Percentiles rank a stretch among this genome's conserved stretches.
phyloP scores from a whole-genome alignment of 352 stramenopile genomes.

The Phytophthora syringae region DNA sequence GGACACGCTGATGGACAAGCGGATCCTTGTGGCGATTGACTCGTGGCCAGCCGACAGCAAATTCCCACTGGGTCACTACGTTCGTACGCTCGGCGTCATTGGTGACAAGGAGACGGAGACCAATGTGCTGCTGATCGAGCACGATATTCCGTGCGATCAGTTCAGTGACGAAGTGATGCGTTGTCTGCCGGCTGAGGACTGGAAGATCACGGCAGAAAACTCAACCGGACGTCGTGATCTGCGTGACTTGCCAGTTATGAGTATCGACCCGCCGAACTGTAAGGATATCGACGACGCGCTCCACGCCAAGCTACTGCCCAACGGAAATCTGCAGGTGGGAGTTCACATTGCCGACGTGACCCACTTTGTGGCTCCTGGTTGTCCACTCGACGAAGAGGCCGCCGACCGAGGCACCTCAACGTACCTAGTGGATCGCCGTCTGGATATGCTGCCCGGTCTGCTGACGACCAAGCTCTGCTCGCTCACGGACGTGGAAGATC shows the following conservation, averaged over 20 bases:
- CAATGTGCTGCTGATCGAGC: conserved; percentile 96
- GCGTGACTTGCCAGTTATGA: conserved; percentile 93
- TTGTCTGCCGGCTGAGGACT: conserved; percentile 94
- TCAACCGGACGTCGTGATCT: conserved; percentile 91
- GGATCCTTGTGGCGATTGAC: conserved; percentile 95
- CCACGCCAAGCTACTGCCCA: conserved; percentile 92
- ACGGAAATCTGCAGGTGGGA: conserved; percentile 94
- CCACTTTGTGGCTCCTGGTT: conserved; percentile 96
- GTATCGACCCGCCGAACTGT: conserved; percentile 90
- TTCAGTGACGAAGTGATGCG: conserved; percentile 91
- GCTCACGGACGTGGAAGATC: conserved; percentile 83
- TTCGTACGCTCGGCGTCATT: conserved; percentile 95
- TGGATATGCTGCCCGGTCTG: conserved; percentile 98
- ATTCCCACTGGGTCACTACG: conserved; percentile 97
- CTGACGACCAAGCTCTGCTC: conserved; percentile 99
- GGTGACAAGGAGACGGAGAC: conserved; percentile 98
- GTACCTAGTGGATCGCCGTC: conserved; percentile 98
- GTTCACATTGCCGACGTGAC: conserved; percentile 99
- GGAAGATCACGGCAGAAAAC: conserved; percentile 96
- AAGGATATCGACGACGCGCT: conserved; percentile 99
- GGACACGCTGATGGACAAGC: conserved; percentile 92
- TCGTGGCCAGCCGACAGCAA: conserved; percentile 90
- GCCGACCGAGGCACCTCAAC: conserved; percentile 94
- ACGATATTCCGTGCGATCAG: conserved; percentile 94
- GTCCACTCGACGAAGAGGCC: conserved; percentile 95